Conservation (phyloP, 1,139 yeast species). For the Yamadazyma atmosphaerica region DNA sequence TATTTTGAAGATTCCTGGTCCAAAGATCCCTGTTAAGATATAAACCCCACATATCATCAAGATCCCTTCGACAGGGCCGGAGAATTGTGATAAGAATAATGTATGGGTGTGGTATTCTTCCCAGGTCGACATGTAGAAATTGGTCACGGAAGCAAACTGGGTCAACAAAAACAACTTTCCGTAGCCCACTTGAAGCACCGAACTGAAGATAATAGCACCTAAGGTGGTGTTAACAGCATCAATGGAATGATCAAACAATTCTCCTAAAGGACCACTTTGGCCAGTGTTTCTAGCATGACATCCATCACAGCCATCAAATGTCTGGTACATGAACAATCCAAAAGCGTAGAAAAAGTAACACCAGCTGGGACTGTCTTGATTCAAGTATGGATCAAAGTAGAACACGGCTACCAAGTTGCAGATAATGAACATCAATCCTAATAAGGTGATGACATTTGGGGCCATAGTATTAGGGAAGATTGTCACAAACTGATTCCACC, state of each 20-base stretch:
- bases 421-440: conserved; percentile 72
- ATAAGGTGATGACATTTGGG: conserved; percentile 80
- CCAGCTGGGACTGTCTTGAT: conserved; percentile 71
- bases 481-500: conserved; percentile 71
- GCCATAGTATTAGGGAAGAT: conserved; percentile 87
- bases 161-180: conserved; percentile 60
- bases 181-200: conserved; percentile 73
- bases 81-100: conserved; percentile 72
- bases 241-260: conserved; percentile 88
- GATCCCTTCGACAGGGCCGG: conserved; percentile 97
- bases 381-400: conserved; percentile 70
- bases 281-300: conserved; percentile 92
- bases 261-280: conserved; percentile 93
- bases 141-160: conserved; percentile 76
- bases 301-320: conserved; percentile 97
- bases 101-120: conserved; percentile 93
- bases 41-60: conserved; percentile 59
- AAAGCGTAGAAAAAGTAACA: conserved; percentile 76
- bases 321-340: conserved; percentile 87
- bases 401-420: conserved; percentile 65
- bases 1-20: conserved; percentile 67
- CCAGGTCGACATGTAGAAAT: conserved; percentile 92
- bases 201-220: conserved; percentile 69
- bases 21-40: conserved; percentile 63
- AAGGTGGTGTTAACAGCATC: conserved; percentile 90